Evolutionary conservation across 345 rosid species (phyloP).

Genomic region (Angophora floribunda): DNA sequence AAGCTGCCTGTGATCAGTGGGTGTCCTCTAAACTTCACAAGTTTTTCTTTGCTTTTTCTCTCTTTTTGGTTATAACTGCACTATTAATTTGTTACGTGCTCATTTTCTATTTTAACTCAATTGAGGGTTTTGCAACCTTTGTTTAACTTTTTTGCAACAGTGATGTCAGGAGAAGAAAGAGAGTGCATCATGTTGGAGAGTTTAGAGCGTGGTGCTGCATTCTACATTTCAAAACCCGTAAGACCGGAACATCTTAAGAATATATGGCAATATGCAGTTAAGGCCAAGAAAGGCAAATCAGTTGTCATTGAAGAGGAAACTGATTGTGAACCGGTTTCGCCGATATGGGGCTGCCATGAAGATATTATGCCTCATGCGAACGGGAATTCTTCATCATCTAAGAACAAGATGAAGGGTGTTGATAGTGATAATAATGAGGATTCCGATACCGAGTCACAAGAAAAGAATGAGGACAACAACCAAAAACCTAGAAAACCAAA

Average conservation of each 20-base stretch:
- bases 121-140: neutral
- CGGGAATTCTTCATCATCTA: neutral
- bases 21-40: neutral
- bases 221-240: conserved; percentile 54
- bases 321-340: neutral
- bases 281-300: conserved; percentile 24
- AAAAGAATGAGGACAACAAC: neutral
- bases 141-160: conserved; percentile 9
- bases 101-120: neutral
- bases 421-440: neutral
- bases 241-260: conserved; percentile 31
- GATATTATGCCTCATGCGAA: neutral
- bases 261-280: conserved; percentile 42
- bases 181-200: conserved; percentile 26
- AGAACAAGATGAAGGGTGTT: neutral
- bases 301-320: neutral
- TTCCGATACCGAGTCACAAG: neutral
- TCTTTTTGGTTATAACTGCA: neutral
- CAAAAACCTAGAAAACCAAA: conserved; percentile 31
- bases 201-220: conserved; percentile 49
- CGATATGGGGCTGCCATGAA: neutral
- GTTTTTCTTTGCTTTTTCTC: neutral
- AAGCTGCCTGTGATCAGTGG: conserved; percentile 58
- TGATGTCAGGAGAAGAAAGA: conserved; percentile 56
- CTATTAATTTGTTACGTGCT: neutral